Evolutionary conservation across 305 asterid species (phyloP), one percentile per base, ranked within the genome.

Genomic region (Salvia sclarea): DNA sequence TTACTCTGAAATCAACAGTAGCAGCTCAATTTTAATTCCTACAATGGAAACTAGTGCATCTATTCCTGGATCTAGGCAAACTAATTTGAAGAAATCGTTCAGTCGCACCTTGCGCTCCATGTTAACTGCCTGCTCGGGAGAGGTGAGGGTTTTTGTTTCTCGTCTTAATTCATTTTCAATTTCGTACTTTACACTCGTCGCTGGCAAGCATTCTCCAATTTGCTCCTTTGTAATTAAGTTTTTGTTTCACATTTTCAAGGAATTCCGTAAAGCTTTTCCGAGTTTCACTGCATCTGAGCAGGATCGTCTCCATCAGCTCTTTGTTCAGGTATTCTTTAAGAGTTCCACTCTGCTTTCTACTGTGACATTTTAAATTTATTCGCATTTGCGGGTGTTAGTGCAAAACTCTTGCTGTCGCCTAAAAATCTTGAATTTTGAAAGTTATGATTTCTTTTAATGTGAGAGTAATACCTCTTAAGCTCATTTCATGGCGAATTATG

Each of bases 291-390:
- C 80, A 18, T 64, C 82, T 47, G 90, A 83, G 79, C 79, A 81
- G 69, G 85, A 75, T 9, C 86, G 88, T 69, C 89, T 87, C 66
- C 90, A 79, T 69, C 79, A 77, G 8, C 83, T 82, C 41, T 89
- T 83, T 75, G 74, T 81, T 71, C 83, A 76, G 91, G 96, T 85
- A 13, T 45, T 58, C 63, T 3, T 13, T 8, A 13, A 33, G 41
- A 8, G 38, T 21, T n/a, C 17, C 33, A 6, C 6, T 50, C 5
- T 14, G 13, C 61, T 21, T 66, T 17, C 52, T 5, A 43, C 14
- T 22, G 2, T 12, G 56, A 17, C 7, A 21, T 2, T 71, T 21
- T 2, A 41, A 28, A 37, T 62, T 63, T 18, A 9, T 45, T 41
- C 45, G 6, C 13, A 10, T 43, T 57, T 17, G 21, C 12, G 18